Conservation (phyloP, 371 early-diverging fungal species). For the Syncephalastrum monosporum region DNA sequence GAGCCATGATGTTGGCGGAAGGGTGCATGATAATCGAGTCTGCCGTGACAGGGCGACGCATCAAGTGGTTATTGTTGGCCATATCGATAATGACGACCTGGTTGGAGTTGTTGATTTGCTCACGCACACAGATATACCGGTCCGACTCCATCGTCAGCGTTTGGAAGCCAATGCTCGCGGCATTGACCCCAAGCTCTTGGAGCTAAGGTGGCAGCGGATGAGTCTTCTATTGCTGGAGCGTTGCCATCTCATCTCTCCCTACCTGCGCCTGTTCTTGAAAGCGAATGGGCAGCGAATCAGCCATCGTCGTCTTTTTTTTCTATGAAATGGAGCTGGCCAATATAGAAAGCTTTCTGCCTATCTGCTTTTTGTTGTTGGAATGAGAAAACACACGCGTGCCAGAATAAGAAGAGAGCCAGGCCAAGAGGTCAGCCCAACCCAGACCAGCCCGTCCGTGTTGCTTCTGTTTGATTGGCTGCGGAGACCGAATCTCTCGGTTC, state of each 20-base stretch:
- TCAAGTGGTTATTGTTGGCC: slow-evolving; percentile 75
- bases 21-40: slow-evolving; percentile 99
- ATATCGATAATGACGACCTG: slow-evolving; percentile 95
- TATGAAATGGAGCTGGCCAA: too few species aligned
- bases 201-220: slow-evolving; percentile 60
- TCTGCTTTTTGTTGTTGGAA: too few species aligned
- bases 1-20: slow-evolving; percentile 87
- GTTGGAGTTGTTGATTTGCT: slow-evolving; percentile 81
- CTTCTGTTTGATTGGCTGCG: too few species aligned
- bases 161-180: slow-evolving; percentile 91
- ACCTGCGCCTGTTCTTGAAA: slow-evolving; percentile 97
- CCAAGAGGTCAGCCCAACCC: slow-evolving; percentile 5
- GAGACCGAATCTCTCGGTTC: too few species aligned
- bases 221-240: neutral
- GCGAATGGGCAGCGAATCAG: slow-evolving; percentile 75
- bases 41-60: slow-evolving; percentile 93
- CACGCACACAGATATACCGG: slow-evolving; percentile 96
- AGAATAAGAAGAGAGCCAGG: neutral
- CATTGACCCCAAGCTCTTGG: slow-evolving; percentile 87
- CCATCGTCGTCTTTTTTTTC: slow-evolving; percentile 40
- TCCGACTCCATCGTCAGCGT: slow-evolving; percentile 98
- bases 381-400: too few species aligned
- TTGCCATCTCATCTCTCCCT: slow-evolving; percentile 14
- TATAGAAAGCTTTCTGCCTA: too few species aligned
- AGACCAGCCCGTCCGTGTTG: neutral